These are phyloP conservation scores for Fraxinus cuspidata DNA, from an alignment of 257 asterid species.

Conservation along the genomic window DNA sequence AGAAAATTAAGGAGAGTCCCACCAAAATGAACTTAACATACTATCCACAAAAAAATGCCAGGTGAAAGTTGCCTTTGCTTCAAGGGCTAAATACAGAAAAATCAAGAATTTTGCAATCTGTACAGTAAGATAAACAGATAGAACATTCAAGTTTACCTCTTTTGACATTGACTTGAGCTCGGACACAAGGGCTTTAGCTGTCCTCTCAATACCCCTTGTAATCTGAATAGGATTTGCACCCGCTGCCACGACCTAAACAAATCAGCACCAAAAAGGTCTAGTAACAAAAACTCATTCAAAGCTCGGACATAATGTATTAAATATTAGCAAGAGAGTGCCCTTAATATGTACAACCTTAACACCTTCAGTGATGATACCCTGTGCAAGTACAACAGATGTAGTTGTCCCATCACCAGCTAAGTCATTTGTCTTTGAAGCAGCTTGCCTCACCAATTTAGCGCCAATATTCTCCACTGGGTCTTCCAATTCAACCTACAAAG, in stretches of 20 bases:
- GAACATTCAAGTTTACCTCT: slow-evolving; percentile 35
- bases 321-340: neutral
- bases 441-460: slow-evolving; percentile 44
- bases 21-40: neutral
- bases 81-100: neutral
- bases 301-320: neutral
- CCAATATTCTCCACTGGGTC: slow-evolving; percentile 48
- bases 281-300: too few relatives aligned
- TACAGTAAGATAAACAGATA: neutral
- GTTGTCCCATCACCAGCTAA: slow-evolving; percentile 49
- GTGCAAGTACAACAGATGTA: slow-evolving; percentile 45
- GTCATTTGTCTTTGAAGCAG: slow-evolving; percentile 48
- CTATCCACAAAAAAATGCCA: neutral
- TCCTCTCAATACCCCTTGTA: slow-evolving; percentile 58
- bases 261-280: neutral
- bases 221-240: slow-evolving; percentile 66
- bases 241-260: slow-evolving; percentile 57
- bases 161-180: slow-evolving; percentile 56
- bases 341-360: slow-evolving; percentile 32
- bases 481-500: slow-evolving; percentile 40
- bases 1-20: neutral
- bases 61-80: neutral
- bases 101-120: neutral
- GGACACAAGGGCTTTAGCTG: slow-evolving; percentile 49
- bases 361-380: slow-evolving; percentile 42